Conservation (phyloP, 2,329 filamentous ascomycete species). For the Fusarium graminum region DNA sequence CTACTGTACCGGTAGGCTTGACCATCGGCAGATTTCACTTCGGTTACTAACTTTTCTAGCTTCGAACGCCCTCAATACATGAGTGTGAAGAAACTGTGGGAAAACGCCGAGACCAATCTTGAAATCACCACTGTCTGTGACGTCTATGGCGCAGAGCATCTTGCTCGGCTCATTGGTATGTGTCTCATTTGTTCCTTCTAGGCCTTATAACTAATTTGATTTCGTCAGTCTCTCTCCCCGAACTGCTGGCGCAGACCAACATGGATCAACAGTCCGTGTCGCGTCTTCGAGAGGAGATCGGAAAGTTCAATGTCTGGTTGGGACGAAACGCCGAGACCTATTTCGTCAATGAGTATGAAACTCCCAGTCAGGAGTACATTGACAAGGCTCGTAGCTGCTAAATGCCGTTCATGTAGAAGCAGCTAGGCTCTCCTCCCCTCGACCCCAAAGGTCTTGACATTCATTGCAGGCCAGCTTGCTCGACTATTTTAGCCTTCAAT, state of each 20-base stretch:
- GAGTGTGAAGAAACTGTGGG: slow-evolving; percentile 79
- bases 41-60: slow-evolving; percentile 59
- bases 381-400: slow-evolving; percentile 71
- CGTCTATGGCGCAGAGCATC: slow-evolving; percentile 92
- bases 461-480: background rate
- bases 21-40: background rate
- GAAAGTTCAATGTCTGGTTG: slow-evolving; percentile 88
- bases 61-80: slow-evolving; percentile 93
- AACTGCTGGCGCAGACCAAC: slow-evolving; percentile 96
- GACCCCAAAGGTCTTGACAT: background rate
- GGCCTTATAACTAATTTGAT: slow-evolving; percentile 18
- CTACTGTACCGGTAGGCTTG: slow-evolving; percentile 78
- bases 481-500: background rate
- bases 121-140: slow-evolving; percentile 80
- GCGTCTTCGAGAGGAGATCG: slow-evolving; percentile 88
- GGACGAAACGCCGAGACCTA: slow-evolving; percentile 80
- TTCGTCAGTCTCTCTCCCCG: slow-evolving; percentile 82
- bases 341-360: slow-evolving; percentile 83
- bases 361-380: slow-evolving; percentile 76
- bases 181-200: slow-evolving; percentile 19
- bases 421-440: background rate
- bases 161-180: slow-evolving; percentile 89
- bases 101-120: slow-evolving; percentile 70
- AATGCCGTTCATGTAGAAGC: background rate
- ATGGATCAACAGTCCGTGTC: slow-evolving; percentile 95